These are phyloP conservation scores for Amanita fuliginea DNA, from an alignment of 768 basidiomycete genomes.

Conservation along the genomic window DNA sequence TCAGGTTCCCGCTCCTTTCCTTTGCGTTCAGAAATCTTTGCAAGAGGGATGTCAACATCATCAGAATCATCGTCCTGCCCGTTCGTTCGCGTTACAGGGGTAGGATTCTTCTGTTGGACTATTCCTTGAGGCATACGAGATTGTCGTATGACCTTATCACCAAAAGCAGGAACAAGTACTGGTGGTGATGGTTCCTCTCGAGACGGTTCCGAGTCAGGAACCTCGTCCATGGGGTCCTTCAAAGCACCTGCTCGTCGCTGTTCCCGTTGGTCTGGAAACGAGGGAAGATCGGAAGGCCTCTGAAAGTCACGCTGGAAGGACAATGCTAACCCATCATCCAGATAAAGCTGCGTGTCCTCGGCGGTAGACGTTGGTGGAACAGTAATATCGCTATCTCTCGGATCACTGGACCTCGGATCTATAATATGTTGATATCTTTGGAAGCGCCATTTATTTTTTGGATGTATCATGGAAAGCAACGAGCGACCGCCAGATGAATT, in stretches of 20 bases:
- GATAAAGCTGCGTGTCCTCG: constrained; percentile 10
- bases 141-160: not conserved
- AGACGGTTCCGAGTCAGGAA: constrained; percentile 57
- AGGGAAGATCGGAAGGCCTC: constrained; percentile 1
- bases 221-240: constrained; percentile 30
- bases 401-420: not conserved
- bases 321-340: not conserved
- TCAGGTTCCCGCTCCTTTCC: not conserved
- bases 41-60: constrained; percentile 36
- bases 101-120: not conserved
- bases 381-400: not conserved
- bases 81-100: not conserved
- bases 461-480: constrained; percentile 8
- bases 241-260: constrained; percentile 5
- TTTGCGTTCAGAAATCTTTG: constrained; percentile 6
- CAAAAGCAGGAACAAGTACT: not conserved
- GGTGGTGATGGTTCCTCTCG: constrained; percentile 16
- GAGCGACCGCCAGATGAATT: constrained; percentile 4
- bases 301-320: not conserved
- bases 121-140: not conserved
- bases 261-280: not conserved
- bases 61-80: constrained; percentile 18
- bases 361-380: not conserved
- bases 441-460: constrained; percentile 10
- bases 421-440: constrained; percentile 3